phyloP scores from a whole-genome alignment of 148 eudicot genomes.

The Camellia lanceoleosa region DNA sequence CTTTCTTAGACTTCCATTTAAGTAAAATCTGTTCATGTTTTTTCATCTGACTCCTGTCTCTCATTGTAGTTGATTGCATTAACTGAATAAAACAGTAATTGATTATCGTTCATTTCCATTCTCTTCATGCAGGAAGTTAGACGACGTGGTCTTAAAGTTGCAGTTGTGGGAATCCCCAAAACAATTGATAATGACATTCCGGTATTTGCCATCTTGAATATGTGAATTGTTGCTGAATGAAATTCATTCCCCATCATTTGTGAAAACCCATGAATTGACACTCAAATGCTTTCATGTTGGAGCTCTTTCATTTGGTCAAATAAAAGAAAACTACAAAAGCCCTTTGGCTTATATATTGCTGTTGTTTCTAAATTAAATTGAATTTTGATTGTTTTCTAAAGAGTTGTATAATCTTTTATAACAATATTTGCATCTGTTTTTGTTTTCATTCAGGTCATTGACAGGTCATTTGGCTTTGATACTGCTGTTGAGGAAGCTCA shows the following conservation, averaged over 20 bases:
- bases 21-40: neutral
- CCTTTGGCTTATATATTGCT: slow-evolving; percentile 40
- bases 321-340: slow-evolving; percentile 23
- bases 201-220: slow-evolving; percentile 36
- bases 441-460: slow-evolving; percentile 66
- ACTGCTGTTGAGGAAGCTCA: slow-evolving; percentile 99
- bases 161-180: slow-evolving; percentile 90
- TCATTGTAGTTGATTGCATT: neutral
- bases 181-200: slow-evolving; percentile 98
- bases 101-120: slow-evolving; percentile 5
- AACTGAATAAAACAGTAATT: slow-evolving; percentile 2
- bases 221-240: neutral
- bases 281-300: slow-evolving; percentile 4
- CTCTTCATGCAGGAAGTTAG: slow-evolving; percentile 65
- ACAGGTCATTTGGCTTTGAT: slow-evolving; percentile 96
- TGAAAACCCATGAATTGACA: neutral
- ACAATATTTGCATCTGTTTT: neutral
- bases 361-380: slow-evolving; percentile 22
- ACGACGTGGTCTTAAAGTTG: slow-evolving; percentile 73
- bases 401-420: neutral
- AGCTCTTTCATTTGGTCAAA: slow-evolving; percentile 18
- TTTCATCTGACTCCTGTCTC: neutral
- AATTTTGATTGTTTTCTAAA: neutral
- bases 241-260: neutral
- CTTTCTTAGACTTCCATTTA: neutral